Evolutionary conservation across 1,139 yeast species (phyloP), one percentile per base, ranked within the genome.

Genomic region (Hansenula sp.): DNA sequence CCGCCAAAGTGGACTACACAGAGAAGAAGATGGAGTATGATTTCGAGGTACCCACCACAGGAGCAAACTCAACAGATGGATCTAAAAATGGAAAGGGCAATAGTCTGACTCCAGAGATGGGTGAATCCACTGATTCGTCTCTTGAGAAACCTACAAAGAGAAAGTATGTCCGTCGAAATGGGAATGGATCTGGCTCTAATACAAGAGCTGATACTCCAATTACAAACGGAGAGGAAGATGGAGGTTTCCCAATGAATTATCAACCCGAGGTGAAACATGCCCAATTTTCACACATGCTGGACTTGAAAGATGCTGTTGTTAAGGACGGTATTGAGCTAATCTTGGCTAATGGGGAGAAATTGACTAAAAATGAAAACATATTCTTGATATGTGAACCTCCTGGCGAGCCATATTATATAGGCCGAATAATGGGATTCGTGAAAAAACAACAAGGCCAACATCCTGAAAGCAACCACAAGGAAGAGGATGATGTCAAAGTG

Each of bases 361-460:
- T 66, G 15, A 57, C 65, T 28, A 58, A 58, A 30, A 69, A 73
- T 47, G 96, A 91, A 46, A 83, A 75, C 51, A 84, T 91, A 6
- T 91, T 87, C 61, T 81, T 93, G 79, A 74, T 90, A 24, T 82
- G 95, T 51, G 97, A 89, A 61, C 97, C 97, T 0, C 93, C 96
- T 0, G 95, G 96, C 1, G 98, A 91, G 55, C 97, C 98, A 0
- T 91, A 87, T 66, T 90, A 88, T 58, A 78, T 93, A 39, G 98
- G 96, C 0, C 71, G 94, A 43, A 75, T 93, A 40, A 77, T 88
- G 75, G 95, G 91, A 24, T 89, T 90, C 60, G 79, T 76, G 15
- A 63, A 60, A 40, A 77, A 72, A 49, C 62, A 61, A 34, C 54
- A 46, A 38, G 46, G 49, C 21, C 42, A 43, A 1, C 40, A 33